Conservation (phyloP, 2,329 filamentous ascomycete species). For the Ustulina deusta region DNA sequence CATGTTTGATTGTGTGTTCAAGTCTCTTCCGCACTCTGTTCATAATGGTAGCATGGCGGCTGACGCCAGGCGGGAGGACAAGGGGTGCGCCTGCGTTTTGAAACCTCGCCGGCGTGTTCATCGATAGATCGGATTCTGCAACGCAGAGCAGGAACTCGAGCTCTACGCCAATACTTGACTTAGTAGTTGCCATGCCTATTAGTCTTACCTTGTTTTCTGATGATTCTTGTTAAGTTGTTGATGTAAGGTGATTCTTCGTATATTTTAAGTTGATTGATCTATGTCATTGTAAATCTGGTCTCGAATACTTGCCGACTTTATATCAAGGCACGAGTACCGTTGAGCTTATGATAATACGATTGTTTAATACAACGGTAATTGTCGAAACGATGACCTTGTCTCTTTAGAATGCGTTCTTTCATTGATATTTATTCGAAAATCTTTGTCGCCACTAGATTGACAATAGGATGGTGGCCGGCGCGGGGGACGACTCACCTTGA, state of each 20-base stretch:
- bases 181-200: conserved; percentile 2
- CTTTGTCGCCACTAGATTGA: background rate
- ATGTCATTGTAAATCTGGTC: background rate
- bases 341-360: background rate
- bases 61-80: background rate
- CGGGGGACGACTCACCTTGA: too few species aligned
- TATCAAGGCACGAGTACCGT: background rate
- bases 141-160: conserved; percentile 40
- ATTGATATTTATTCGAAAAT: background rate
- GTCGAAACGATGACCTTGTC: background rate
- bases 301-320: background rate
- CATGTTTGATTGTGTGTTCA: background rate
- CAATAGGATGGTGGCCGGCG: background rate
- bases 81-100: conserved; percentile 16
- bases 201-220: background rate
- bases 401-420: background rate
- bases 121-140: background rate
- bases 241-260: background rate
- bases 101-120: conserved; percentile 30
- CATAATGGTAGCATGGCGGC: background rate
- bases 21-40: background rate
- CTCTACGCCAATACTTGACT: conserved; percentile 42
- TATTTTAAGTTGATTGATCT: background rate
- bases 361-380: background rate
- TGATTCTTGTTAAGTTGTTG: background rate